Evolutionary conservation across 345 rosid species (phyloP), one percentile per base, ranked within the genome.

Genomic region (Populus alba): DNA sequence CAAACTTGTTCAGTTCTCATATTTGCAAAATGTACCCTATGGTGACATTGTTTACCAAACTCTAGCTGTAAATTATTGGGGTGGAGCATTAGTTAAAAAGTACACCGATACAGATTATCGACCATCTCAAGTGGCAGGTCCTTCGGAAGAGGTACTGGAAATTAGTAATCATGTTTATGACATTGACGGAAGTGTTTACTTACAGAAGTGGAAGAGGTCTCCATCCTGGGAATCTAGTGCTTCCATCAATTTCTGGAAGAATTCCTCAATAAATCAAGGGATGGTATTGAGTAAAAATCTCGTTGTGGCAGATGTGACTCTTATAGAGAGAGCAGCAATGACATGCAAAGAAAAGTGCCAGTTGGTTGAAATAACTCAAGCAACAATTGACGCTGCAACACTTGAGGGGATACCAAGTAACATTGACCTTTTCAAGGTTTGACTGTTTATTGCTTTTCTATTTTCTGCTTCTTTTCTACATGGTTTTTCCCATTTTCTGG

Each of bases 331-430:
- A 84, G 97, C 97, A 78, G 92, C 91, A 71, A 73, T 78, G 53
- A 83, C 79, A 69, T 96, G 97, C 88, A 88, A 77, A 84, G 79
- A 89, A 75, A 96, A 90, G 81, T 87, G 81, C 39, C 91, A 80
- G 80, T 89, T 87, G 66, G 92, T 90, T 55, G 94, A 96, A 77
- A 92, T 88, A 81, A 92, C 99, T 72, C 99, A 93, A 86, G 99
- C 97, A 59, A 96, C 99, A 33, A 91, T 96, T 67, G 91, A 93
- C 83, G 99, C 99, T 80, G 99, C 99, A 51, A 89, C 83, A 86
- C 83, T 96, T 66, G 77, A 90, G 87, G 99, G 99, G 77, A 96
- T 96, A 79, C 97, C 97, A 23, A 91, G 95, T 86, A 96, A 95
- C 86, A 93, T 95, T 61, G 99, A 93, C 77, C 97, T 96, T 72